These are phyloP conservation scores for Leccinum griseonigrum DNA, from an alignment of 1,284 basidiomycete genomes.

Conservation along the genomic window DNA sequence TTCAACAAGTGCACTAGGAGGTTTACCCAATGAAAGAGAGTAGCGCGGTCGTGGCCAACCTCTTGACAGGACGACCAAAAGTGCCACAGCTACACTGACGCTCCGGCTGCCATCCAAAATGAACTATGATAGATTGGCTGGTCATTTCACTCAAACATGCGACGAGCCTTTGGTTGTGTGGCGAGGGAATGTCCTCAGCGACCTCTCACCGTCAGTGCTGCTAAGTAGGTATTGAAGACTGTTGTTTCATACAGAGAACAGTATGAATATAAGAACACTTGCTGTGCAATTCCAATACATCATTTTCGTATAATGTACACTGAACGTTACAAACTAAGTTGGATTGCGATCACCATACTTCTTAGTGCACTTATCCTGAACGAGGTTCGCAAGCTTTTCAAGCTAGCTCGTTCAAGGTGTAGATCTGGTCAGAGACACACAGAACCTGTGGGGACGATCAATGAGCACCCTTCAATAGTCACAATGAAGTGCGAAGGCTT, in stretches of 20 bases:
- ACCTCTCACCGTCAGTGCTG: too few relatives aligned
- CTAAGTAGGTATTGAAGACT: not conserved
- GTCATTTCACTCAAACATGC: not conserved
- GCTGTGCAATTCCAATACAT: not conserved
- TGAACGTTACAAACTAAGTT: not conserved
- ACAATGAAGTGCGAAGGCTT: not conserved
- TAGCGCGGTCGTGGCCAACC: constrained; percentile 39
- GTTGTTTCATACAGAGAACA: not conserved
- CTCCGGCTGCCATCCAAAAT: not conserved
- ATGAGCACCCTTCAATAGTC: not conserved
- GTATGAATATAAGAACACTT: not conserved
- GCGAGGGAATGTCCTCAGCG: not conserved
- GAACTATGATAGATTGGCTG: not conserved
- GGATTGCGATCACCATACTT: not conserved
- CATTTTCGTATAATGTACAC: not conserved
- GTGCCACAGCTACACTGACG: constrained; percentile 1
- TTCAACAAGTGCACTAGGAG: constrained; percentile 40
- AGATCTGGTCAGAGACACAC: not conserved
- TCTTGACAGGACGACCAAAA: constrained; percentile 22
- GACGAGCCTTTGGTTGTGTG: not conserved
- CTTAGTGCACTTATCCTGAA: not conserved
- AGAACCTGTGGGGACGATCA: not conserved
- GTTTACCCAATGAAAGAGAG: constrained; percentile 43
- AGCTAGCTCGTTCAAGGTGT: not conserved
- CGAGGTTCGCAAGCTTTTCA: not conserved